These are phyloP conservation scores for Conringia planisiliqua DNA, from an alignment of 345 rosid genomes.

Conservation along the genomic window DNA sequence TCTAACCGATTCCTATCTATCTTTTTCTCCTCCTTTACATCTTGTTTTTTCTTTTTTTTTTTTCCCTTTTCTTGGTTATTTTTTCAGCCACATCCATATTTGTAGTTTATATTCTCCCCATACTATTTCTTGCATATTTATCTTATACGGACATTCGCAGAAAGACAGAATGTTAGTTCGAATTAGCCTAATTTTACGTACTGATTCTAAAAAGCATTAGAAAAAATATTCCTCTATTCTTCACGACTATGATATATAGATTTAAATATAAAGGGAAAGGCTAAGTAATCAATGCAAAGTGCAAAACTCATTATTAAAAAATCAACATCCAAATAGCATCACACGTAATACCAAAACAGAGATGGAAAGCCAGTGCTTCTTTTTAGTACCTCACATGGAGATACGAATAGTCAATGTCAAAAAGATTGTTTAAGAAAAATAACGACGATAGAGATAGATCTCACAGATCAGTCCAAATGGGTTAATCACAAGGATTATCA, in stretches of 20 bases:
- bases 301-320: neutral
- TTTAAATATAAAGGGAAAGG: neutral
- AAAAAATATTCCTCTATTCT: neutral
- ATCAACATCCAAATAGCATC: conserved; percentile 9
- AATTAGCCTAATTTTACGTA: neutral
- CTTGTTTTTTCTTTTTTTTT: neutral
- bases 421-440: neutral
- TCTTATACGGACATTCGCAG: neutral
- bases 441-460: neutral
- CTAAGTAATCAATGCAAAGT: conserved; percentile 6
- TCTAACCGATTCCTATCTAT: neutral
- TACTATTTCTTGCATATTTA: neutral
- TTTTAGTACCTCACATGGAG: conserved; percentile 29
- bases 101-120: neutral
- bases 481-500: conserved; percentile 19
- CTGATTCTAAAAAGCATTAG: neutral
- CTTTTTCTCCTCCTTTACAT: neutral
- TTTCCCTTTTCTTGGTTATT: neutral
- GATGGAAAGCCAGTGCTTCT: conserved; percentile 24
- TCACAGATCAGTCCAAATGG: conserved; percentile 27
- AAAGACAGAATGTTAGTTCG: neutral
- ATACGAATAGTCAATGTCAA: conserved; percentile 30
- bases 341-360: conserved; percentile 25
- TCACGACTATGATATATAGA: neutral
- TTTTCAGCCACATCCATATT: neutral